Base-by-base conservation (phyloP, 345 rosid genomes). In the Gossypium anomalum region DNA sequence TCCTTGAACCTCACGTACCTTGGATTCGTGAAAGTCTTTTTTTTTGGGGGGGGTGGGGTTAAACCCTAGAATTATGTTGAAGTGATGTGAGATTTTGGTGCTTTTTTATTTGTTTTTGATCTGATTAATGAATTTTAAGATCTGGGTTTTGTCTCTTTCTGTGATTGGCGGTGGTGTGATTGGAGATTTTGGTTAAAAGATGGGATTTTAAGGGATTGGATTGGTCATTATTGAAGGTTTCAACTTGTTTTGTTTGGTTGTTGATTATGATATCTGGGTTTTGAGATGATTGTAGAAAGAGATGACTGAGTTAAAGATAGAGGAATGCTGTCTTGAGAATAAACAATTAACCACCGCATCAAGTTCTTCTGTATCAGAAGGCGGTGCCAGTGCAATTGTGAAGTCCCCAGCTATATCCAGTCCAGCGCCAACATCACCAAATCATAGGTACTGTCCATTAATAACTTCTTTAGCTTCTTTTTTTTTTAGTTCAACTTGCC, bases 301-400 rank as follows among this genome's bases (percentile, higher is more conserved):
- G 80, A 86, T 81, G 88, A 85, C 76, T 78, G 90, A 89, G 80
- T 79, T 75, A 51, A 87, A 77, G 77, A 63, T 72, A 23, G 95
- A 92, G 78, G 90, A 85, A 82, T 73, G 85, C 76, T 91, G 99
- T 83, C 86, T 87, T 74, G 97, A 88, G 80, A 94, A 94, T 82
- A 94, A 88, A 79, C 98, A 94, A 84, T 83, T 83, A 80, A 83
- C 84, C 0, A 87, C 94, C 23, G 92, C 90, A 69, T 89, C 97
- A 3, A 85, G 87, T 80, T 86, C 97, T 7, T 89, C 97, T 70
- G 16, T 87, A 14, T 95, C 97, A 2, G 97, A 89, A 74, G 96
- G 89, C 45, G 88, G 93, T 83, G 89, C 86, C 29, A 84, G 85
- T 81, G 88, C 89, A 71, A 76, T 79, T 72, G 80, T 82, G 61